Conservation (phyloP, 1,284 basidiomycete genomes). For the Cerrena zonata region DNA sequence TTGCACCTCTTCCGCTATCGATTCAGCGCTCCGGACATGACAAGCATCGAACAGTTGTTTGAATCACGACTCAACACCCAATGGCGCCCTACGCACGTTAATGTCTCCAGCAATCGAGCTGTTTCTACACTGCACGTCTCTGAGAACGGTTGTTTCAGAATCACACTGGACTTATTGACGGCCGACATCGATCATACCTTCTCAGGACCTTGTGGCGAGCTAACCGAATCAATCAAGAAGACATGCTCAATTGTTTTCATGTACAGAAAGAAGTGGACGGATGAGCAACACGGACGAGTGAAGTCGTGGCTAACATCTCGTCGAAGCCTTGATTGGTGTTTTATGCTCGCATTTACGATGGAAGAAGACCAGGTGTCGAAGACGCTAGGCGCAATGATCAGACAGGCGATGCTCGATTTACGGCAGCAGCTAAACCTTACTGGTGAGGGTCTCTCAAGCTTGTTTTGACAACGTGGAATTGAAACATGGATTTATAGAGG, state of each 20-base stretch:
- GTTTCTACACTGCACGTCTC: too few species aligned
- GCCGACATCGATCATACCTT: neutral
- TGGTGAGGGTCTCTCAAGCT: neutral
- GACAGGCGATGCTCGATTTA: too few species aligned
- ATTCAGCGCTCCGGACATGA: neutral
- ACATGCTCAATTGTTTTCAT: neutral
- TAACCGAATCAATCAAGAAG: neutral
- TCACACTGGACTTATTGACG: neutral
- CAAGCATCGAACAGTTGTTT: too few species aligned
- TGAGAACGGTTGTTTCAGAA: neutral
- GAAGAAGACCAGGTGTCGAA: too few species aligned
- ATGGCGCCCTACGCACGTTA: too few species aligned
- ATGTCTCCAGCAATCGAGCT: neutral
- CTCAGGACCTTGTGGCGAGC: neutral
- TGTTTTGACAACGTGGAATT: neutral
- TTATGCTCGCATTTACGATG: neutral
- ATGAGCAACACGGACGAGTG: neutral
- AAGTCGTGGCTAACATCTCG: neutral
- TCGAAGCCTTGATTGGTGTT: neutral
- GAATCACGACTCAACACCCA: too few species aligned
- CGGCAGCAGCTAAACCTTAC: too few species aligned
- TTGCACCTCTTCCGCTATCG: neutral
- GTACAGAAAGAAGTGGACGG: neutral
- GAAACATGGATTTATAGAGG: too few species aligned
- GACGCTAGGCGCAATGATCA: too few species aligned